phyloP scores from a whole-genome alignment of 352 stramenopile species.

The Thalassiosira oceanica region DNA sequence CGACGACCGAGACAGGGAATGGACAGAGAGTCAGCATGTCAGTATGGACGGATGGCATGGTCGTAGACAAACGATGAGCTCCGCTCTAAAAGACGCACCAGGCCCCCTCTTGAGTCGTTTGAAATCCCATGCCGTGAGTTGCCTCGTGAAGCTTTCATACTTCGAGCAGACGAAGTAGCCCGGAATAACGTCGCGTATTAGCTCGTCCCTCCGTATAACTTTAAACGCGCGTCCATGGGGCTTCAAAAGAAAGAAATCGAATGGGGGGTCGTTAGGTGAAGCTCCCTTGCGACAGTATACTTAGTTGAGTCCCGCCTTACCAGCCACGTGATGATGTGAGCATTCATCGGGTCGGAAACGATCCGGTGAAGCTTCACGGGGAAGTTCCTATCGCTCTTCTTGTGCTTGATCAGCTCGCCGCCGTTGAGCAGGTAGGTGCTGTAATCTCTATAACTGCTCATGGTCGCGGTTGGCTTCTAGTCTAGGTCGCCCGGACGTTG shows the following conservation, averaged over 20 bases:
- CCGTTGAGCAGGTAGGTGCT: constrained; percentile 4
- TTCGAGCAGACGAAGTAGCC: constrained; percentile 84
- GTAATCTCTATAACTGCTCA: constrained; percentile 14
- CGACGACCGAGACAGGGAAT: too few relatives aligned
- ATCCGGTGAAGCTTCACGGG: constrained; percentile 28
- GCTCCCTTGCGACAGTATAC: background rate
- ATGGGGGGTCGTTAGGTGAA: background rate
- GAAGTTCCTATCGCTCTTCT: constrained; percentile 19
- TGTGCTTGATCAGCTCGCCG: constrained; percentile 18
- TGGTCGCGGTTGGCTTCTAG: constrained; percentile 1
- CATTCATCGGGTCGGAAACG: constrained; percentile 9
- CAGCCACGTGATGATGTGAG: constrained; percentile 27
- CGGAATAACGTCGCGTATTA: constrained; percentile 55
- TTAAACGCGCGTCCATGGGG: constrained; percentile 24
- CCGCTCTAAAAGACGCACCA: too few relatives aligned
- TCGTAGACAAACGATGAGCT: too few relatives aligned
- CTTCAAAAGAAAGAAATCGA: constrained; percentile 2
- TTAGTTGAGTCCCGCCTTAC: constrained; percentile 14
- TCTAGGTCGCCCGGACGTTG: too few relatives aligned
- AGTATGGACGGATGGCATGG: too few relatives aligned
- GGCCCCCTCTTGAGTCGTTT: constrained; percentile 41
- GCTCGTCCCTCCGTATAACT: constrained; percentile 17
- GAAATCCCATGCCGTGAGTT: constrained; percentile 65
- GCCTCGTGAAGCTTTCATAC: constrained; percentile 31
- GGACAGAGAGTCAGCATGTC: too few relatives aligned